Percentiles rank a stretch among this genome's conserved stretches.
Conservation (phyloP, 1,284 basidiomycete genomes). For the Apiotrichum brassicae region DNA sequence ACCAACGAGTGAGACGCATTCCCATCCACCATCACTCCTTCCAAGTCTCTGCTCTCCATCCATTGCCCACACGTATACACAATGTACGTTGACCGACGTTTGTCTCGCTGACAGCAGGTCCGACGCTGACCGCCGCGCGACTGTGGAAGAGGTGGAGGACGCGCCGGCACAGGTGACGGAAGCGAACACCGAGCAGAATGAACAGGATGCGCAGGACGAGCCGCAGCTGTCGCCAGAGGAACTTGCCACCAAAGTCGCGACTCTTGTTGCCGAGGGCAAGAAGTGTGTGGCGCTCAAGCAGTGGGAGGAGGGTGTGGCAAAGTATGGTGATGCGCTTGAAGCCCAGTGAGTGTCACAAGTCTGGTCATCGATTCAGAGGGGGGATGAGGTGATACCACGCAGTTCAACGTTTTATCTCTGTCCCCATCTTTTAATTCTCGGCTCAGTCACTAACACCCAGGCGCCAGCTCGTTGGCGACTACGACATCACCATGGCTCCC, state of each 20-base stretch:
- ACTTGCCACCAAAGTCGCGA: slow-evolving; percentile 23
- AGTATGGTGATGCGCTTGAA: slow-evolving; percentile 78
- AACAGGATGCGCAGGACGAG: neutral
- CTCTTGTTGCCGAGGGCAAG: slow-evolving; percentile 43
- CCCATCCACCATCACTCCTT: too few species aligned
- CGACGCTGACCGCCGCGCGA: neutral
- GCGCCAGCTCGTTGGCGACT: slow-evolving; percentile 63
- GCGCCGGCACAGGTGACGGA: neutral
- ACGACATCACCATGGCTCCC: slow-evolving; percentile 70
- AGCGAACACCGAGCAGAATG: neutral
- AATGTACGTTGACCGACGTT: neutral
- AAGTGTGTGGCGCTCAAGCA: slow-evolving; percentile 74
- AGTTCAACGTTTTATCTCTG: too few species aligned
- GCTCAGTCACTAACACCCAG: slow-evolving; percentile 45
- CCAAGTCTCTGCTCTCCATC: neutral
- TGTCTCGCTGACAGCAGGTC: neutral
- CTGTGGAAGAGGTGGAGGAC: neutral
- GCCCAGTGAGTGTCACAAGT: slow-evolving; percentile 59
- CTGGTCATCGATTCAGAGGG: too few species aligned
- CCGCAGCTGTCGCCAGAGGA: neutral
- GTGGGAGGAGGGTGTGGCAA: slow-evolving; percentile 75
- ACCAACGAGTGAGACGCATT: neutral
- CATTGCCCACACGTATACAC: neutral
- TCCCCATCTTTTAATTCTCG: too few species aligned
- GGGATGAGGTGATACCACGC: too few species aligned